phyloP scores from a whole-genome alignment of 768 basidiomycete species.

The Daedaleopsis nitida region DNA sequence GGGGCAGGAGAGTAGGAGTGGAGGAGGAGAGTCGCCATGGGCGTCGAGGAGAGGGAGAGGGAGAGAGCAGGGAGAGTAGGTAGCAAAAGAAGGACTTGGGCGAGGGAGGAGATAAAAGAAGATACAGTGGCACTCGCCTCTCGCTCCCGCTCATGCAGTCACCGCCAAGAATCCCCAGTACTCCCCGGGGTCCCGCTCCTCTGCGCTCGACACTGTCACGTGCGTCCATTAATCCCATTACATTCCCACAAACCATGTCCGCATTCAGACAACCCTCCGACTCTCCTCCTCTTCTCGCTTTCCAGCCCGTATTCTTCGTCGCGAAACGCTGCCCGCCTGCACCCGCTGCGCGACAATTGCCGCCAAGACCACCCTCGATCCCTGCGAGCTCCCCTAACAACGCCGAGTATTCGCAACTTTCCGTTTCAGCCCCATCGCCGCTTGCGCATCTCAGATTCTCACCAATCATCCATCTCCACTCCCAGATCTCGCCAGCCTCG shows the following conservation, averaged over 20 bases:
- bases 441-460: constrained; percentile 18
- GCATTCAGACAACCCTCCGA: not conserved
- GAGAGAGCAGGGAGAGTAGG: constrained; percentile 12
- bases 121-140: constrained; percentile 5
- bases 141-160: constrained; percentile 4
- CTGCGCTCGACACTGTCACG: constrained; percentile 23
- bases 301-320: not conserved
- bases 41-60: constrained; percentile 9
- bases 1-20: constrained; percentile 16
- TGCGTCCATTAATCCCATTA: constrained; percentile 12
- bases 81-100: constrained; percentile 5
- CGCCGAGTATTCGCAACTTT: constrained; percentile 15
- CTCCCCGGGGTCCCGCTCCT: constrained; percentile 25
- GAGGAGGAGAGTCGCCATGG: constrained; percentile 22
- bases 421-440: constrained; percentile 18
- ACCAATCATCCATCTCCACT: constrained; percentile 17
- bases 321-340: not conserved
- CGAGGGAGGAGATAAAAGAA: constrained; percentile 9
- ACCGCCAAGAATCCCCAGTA: constrained; percentile 5
- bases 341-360: not conserved
- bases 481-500: constrained; percentile 4
- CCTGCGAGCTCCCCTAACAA: constrained; percentile 11
- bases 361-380: constrained; percentile 2
- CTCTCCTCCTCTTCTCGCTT: not conserved
- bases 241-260: constrained; percentile 5